Evolutionary conservation across 768 basidiomycete genomes (phyloP).

Genomic region (Lenzites betulinus): DNA sequence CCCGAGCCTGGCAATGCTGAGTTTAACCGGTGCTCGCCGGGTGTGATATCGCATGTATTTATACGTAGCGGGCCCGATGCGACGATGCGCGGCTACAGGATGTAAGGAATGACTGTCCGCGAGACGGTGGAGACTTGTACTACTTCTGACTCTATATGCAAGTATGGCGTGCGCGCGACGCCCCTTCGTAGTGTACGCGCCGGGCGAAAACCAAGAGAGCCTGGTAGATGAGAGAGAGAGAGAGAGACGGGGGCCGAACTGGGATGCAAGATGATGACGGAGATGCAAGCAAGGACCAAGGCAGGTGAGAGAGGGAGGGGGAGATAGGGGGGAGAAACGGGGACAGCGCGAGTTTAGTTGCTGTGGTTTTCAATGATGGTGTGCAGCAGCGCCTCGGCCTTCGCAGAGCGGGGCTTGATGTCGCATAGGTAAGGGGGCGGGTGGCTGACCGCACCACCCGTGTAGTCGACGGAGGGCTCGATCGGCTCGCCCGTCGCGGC

Average conservation of each 20-base stretch:
- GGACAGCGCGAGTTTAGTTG: neutral
- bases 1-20: too few relatives aligned
- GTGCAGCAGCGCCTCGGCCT: constrained; percentile 28
- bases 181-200: neutral
- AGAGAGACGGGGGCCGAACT: neutral
- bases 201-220: constrained; percentile 6
- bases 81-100: neutral
- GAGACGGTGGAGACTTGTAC: neutral
- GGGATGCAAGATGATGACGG: too few relatives aligned
- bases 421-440: constrained; percentile 30
- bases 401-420: constrained; percentile 32
- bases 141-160: constrained; percentile 1
- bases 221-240: neutral
- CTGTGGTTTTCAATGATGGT: constrained; percentile 3
- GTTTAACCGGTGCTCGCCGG: neutral
- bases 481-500: constrained; percentile 28
- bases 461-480: constrained; percentile 28
- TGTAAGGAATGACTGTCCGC: constrained; percentile 13
- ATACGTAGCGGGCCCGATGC: constrained; percentile 3
- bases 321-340: neutral
- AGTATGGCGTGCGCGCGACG: neutral
- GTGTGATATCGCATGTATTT: constrained; percentile 2
- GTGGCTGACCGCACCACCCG: constrained; percentile 32
- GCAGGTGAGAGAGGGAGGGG: neutral
- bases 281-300: neutral